Evolutionary conservation across 2,329 filamentous ascomycete genomes (phyloP).

Genomic region (Sporothrix euskadiensis): DNA sequence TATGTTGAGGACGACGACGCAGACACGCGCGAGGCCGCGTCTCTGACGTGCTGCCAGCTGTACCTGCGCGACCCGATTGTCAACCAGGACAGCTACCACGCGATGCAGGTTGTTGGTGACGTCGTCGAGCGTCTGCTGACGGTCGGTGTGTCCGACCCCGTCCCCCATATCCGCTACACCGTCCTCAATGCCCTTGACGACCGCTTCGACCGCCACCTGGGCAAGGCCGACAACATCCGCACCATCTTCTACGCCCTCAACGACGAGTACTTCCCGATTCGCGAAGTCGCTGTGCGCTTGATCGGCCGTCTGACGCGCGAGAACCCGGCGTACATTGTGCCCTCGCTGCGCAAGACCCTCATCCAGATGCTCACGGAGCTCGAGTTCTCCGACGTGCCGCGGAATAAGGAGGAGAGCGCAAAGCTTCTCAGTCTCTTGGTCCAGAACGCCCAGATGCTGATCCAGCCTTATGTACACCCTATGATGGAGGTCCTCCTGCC

Average conservation of each 20-base stretch:
- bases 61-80: conserved; percentile 97
- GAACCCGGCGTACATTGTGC: conserved; percentile 97
- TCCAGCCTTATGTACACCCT: conserved; percentile 94
- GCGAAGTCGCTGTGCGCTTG: conserved; percentile 93
- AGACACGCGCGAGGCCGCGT: conserved; percentile 89
- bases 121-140: conserved; percentile 96
- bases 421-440: conserved; percentile 90
- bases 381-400: conserved; percentile 89
- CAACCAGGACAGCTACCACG: conserved; percentile 95
- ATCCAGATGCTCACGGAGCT: conserved; percentile 96
- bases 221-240: conserved; percentile 94
- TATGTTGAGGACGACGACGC: conserved; percentile 96
- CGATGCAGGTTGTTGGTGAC: conserved; percentile 94
- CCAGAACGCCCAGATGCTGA: conserved; percentile 85
- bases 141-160: conserved; percentile 88
- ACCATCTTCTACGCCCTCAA: conserved; percentile 94
- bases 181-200: conserved; percentile 87
- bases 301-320: conserved; percentile 88
- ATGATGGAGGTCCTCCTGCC: conserved; percentile 95
- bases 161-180: conserved; percentile 83
- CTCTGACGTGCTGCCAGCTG: conserved; percentile 94
- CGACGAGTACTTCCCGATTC: conserved; percentile 87
- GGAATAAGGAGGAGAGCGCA: conserved; percentile 95
- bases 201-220: conserved; percentile 94
- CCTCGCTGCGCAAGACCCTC: conserved; percentile 88